phyloP scores from a whole-genome alignment of 23 red algal genomes.

The Agarophyton chilense region DNA sequence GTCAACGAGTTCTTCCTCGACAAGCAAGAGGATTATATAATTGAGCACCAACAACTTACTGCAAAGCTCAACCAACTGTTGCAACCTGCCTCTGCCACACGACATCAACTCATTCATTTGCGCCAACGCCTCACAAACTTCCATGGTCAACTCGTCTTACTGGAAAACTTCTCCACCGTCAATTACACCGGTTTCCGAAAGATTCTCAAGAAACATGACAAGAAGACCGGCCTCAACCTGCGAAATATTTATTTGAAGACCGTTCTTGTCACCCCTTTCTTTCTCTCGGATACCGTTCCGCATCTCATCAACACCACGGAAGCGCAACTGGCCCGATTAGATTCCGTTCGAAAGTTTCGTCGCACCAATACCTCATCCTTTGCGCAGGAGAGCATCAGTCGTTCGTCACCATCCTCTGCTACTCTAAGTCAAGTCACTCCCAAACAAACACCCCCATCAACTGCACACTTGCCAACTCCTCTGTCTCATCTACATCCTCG shows the following conservation, averaged over 20 bases:
- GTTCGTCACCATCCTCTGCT: neutral
- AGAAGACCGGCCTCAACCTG: conserved; percentile 87
- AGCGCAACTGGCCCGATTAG: conserved; percentile 37
- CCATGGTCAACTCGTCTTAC: conserved; percentile 71
- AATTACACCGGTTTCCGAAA: conserved; percentile 99
- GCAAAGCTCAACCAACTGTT: conserved; percentile 49
- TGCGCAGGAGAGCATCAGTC: neutral
- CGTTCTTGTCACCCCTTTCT: conserved; percentile 81
- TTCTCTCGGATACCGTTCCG: conserved; percentile 65
- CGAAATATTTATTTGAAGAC: conserved; percentile 81
- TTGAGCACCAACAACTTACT: conserved; percentile 59
- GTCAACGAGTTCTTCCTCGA: conserved; percentile 99
- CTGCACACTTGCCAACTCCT: neutral
- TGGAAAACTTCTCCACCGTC: conserved; percentile 91
- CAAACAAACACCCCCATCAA: neutral
- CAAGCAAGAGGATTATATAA: conserved; percentile 95
- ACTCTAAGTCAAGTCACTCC: neutral
- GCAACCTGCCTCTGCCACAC: conserved; percentile 15
- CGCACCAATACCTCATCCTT: conserved; percentile 1
- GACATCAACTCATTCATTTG: conserved; percentile 52
- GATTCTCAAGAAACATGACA: conserved; percentile 99
- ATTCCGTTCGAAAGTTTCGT: conserved; percentile 55
- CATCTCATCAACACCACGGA: conserved; percentile 58
- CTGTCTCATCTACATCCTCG: neutral
- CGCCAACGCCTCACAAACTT: conserved; percentile 76